Conservation (phyloP, 179 eudicot genomes). For the Beta macrorhiza region DNA sequence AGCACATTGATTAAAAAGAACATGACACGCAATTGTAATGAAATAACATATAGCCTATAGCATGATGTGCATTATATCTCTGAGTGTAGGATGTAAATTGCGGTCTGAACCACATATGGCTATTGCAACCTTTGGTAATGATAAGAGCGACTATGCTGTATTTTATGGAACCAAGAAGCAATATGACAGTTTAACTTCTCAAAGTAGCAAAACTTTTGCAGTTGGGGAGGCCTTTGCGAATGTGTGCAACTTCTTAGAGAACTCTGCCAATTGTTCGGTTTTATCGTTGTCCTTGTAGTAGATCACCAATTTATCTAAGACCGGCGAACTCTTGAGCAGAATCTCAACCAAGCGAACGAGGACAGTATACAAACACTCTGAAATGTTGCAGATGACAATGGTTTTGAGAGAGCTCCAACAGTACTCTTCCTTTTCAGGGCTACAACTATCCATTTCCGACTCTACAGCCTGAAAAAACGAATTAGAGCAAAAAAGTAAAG, state of each 20-base stretch:
- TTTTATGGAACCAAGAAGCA: too few species aligned
- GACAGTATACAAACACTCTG: not conserved
- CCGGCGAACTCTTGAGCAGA: not conserved
- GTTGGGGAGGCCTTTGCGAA: not conserved
- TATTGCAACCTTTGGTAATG: too few species aligned
- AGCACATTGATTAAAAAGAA: too few species aligned
- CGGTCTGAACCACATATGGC: too few species aligned
- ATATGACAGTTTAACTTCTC: not conserved
- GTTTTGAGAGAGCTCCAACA: conserved; percentile 3
- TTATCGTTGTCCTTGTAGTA: not conserved
- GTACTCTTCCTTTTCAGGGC: not conserved
- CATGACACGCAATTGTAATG: too few species aligned
- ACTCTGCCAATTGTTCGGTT: not conserved
- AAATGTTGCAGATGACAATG: not conserved
- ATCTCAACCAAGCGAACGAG: not conserved
- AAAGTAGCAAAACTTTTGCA: not conserved
- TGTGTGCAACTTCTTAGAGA: not conserved
- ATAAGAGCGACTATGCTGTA: too few species aligned
- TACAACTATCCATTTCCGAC: not conserved
- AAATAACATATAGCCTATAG: too few species aligned
- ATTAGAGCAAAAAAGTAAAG: not conserved
- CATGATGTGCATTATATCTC: too few species aligned
- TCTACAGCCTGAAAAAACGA: not conserved
- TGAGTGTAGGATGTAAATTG: too few species aligned
- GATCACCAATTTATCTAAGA: not conserved